These are phyloP conservation scores for Aspergillus felis DNA, from an alignment of 2,329 filamentous ascomycete species.

Conservation along the genomic window DNA sequence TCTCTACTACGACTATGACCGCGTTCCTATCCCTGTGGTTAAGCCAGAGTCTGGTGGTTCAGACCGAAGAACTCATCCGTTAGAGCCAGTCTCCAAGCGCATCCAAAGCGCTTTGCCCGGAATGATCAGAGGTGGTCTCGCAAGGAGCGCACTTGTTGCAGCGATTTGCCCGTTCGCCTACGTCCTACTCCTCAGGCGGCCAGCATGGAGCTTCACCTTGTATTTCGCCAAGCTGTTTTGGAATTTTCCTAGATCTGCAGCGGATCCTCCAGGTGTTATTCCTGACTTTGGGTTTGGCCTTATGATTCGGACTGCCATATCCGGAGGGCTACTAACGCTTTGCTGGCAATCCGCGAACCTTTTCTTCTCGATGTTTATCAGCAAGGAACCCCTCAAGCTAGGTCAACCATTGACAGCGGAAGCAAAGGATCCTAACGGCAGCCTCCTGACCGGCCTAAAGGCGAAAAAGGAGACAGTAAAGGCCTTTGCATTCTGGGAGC, in stretches of 20 bases:
- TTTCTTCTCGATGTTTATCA: constrained; percentile 76
- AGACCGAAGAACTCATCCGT: constrained; percentile 35
- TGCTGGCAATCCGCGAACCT: constrained; percentile 75
- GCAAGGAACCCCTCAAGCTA: constrained; percentile 77
- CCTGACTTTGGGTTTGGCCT: constrained; percentile 58
- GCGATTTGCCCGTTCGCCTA: constrained; percentile 57
- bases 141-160: constrained; percentile 38
- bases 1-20: constrained; percentile 69
- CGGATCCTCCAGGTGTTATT: constrained; percentile 51
- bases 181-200: constrained; percentile 56
- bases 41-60: constrained; percentile 30
- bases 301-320: constrained; percentile 53
- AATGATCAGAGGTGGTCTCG: constrained; percentile 30
- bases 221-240: constrained; percentile 68
- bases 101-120: constrained; percentile 33
- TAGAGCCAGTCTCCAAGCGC: constrained; percentile 34
- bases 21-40: constrained; percentile 51
- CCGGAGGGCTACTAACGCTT: constrained; percentile 64
- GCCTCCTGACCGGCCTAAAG: constrained; percentile 76
- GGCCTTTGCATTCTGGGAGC: constrained; percentile 88
- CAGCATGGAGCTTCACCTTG: constrained; percentile 67
- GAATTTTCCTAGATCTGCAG: constrained; percentile 68
- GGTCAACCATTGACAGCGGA: constrained; percentile 78
- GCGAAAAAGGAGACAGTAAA: constrained; percentile 75
- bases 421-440: constrained; percentile 88